Percentiles rank a stretch among this genome's conserved stretches.
Evolutionary conservation across 1,284 basidiomycete genomes (phyloP).

Genomic region (Cutaneotrichosporon mucoides): DNA sequence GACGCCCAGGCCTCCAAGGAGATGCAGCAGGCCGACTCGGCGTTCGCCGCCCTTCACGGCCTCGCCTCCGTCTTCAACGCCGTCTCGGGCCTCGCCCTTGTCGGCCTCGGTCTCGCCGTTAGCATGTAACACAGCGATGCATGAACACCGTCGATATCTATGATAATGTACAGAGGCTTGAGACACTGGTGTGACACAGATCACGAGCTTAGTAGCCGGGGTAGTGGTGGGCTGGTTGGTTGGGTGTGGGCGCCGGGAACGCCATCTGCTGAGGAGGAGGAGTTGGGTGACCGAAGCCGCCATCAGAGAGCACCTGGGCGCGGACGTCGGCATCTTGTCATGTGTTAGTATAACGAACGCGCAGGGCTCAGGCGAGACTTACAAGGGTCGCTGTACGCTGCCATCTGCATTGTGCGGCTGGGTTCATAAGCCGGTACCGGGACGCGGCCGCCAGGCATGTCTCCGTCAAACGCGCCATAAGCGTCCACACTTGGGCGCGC

Average conservation of each 20-base stretch:
- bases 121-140: slow-evolving; percentile 42
- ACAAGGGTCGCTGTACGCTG: slow-evolving; percentile 47
- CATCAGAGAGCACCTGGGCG: slow-evolving; percentile 24
- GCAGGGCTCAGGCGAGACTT: slow-evolving; percentile 45
- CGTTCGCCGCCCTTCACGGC: slow-evolving; percentile 64
- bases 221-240: background rate
- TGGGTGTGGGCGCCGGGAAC: too few species aligned
- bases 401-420: slow-evolving; percentile 69
- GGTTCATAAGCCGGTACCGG: slow-evolving; percentile 27
- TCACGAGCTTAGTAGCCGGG: background rate
- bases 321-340: slow-evolving; percentile 36
- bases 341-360: too few species aligned
- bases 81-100: slow-evolving; percentile 58
- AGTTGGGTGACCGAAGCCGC: background rate
- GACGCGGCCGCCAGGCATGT: slow-evolving; percentile 22
- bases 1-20: slow-evolving; percentile 58
- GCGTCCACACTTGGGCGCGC: slow-evolving; percentile 69
- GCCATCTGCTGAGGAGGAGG: slow-evolving; percentile 27
- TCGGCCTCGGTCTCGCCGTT: slow-evolving; percentile 62
- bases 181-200: too few species aligned
- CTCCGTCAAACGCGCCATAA: slow-evolving; percentile 75
- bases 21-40: slow-evolving; percentile 64
- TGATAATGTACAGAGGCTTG: background rate
- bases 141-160: background rate
- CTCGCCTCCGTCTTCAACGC: slow-evolving; percentile 60